Base-by-base conservation (phyloP, 495 filamentous ascomycete species). In the Bacidia gigantensis region DNA sequence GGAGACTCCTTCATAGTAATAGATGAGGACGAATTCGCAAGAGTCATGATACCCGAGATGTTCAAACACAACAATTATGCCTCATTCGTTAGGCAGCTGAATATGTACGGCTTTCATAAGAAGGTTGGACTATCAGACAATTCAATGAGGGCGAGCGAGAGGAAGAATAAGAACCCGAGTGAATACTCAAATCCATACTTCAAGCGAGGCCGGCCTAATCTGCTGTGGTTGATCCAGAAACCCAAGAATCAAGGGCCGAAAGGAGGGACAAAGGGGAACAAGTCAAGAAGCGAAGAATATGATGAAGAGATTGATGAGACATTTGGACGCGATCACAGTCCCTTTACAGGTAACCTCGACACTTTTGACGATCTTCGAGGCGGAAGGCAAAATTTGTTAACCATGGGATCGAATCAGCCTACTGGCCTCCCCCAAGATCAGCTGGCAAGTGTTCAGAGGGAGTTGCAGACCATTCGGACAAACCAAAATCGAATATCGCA, bases 1-100 rank as follows among this genome's bases (percentile, higher is more conserved):
- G 92, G 92, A 17, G 88, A 93, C 61, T 95, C 90, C 2, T 99
- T 99, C 65, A 82, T 97, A 40, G 92, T 99, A 7, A 67, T 96
- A 3, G 93, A 99, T 61, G 92, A 99, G 65, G 92, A 99, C 62
- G 93, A 97, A 64, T 99, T 99, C 66, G 93, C 92, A n/a, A 89
- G 87, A 64, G 95, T 83, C 0, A 65, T 99, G 53, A 97, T 99
- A 46, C 92, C 92, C 2, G 92, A 97, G 62, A 74, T 96, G 7
- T 99, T 97, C 77, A 99, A 99, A 64, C 93, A 97, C 67, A 97
- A 95, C 66, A 99, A 97, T 66, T 99, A 97, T 65, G 89, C 92
- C 5, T 97, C 93, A 1, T 99, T 99, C 60, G 92, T 99, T 23
- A 86, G 92, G 10, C 92, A 98, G 62, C 75, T 98, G 56, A 98